Evolutionary conservation across 164 flowering plant species (phyloP).

Genomic region (Kingdonia uniflora): DNA sequence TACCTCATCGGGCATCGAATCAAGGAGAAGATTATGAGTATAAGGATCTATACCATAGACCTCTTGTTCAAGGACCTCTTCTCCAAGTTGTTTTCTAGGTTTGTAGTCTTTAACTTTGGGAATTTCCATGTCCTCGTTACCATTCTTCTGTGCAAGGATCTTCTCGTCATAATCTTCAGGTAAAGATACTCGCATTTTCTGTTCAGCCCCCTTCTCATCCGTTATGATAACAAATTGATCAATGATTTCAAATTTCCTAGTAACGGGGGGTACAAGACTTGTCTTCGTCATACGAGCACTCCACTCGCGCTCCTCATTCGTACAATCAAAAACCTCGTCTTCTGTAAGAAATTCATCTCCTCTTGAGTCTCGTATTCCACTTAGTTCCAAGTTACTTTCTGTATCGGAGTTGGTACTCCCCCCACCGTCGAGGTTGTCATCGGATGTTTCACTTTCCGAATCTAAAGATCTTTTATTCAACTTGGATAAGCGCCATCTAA

Average conservation of each 20-base stretch:
- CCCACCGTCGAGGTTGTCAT: constrained; percentile 59
- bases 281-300: constrained; percentile 99
- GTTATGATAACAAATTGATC: constrained; percentile 80
- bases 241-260: constrained; percentile 94
- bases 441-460: constrained; percentile 88
- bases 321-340: constrained; percentile 51
- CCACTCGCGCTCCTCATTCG: constrained; percentile 92
- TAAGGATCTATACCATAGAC: constrained; percentile 99
- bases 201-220: constrained; percentile 81
- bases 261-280: constrained; percentile 97
- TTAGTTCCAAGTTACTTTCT: constrained; percentile 59
- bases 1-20: constrained; percentile 89
- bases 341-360: constrained; percentile 25
- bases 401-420: constrained; percentile 67
- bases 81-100: constrained; percentile 84
- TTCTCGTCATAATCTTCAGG: constrained; percentile 94
- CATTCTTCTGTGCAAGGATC: constrained; percentile 71
- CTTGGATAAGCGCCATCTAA: constrained; percentile 62
- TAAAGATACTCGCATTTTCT: constrained; percentile 88
- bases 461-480: constrained; percentile 55
- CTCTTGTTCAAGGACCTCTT: constrained; percentile 95
- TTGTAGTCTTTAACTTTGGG: constrained; percentile 94
- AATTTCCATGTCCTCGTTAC: constrained; percentile 86
- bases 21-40: constrained; percentile 93
- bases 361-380: constrained; percentile 30